A percentile compares a stretch with the other conserved stretches of the same genome.
Evolutionary conservation across 768 basidiomycete genomes (phyloP).

Genomic region (Amanita phalloides): DNA sequence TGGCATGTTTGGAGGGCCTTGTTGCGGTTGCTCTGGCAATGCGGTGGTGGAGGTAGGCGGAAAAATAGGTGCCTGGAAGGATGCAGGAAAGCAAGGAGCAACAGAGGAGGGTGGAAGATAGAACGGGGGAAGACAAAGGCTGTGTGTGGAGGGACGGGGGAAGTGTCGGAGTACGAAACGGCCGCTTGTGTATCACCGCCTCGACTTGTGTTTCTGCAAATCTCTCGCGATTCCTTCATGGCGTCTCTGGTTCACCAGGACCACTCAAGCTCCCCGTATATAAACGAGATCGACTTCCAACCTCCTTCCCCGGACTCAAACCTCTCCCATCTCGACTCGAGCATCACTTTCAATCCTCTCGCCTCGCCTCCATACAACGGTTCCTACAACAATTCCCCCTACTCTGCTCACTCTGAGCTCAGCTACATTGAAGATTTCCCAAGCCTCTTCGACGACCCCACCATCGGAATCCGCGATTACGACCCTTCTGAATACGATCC

Average conservation of each 20-base stretch:
- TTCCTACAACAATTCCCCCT: conserved; percentile 65
- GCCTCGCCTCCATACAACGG: conserved; percentile 44
- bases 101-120: background rate
- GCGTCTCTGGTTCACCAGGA: background rate
- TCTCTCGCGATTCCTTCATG: background rate
- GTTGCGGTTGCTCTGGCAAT: background rate
- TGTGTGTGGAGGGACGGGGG: background rate
- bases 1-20: background rate
- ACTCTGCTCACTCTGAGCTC: conserved; percentile 60
- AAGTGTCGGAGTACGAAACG: background rate
- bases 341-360: conserved; percentile 15
- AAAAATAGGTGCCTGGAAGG: background rate
- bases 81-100: background rate
- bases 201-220: background rate
- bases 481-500: conserved; percentile 67
- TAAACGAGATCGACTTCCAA: conserved; percentile 17
- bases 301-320: conserved; percentile 15
- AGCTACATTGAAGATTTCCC: conserved; percentile 37
- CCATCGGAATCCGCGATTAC: conserved; percentile 38
- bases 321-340: conserved; percentile 14
- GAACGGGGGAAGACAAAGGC: background rate
- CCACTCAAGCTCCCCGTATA: background rate
- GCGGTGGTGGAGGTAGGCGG: no score
- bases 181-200: background rate
- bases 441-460: conserved; percentile 35